phyloP scores from a whole-genome alignment of 129 eudicot genomes.

The Smallanthus sonchifolius region DNA sequence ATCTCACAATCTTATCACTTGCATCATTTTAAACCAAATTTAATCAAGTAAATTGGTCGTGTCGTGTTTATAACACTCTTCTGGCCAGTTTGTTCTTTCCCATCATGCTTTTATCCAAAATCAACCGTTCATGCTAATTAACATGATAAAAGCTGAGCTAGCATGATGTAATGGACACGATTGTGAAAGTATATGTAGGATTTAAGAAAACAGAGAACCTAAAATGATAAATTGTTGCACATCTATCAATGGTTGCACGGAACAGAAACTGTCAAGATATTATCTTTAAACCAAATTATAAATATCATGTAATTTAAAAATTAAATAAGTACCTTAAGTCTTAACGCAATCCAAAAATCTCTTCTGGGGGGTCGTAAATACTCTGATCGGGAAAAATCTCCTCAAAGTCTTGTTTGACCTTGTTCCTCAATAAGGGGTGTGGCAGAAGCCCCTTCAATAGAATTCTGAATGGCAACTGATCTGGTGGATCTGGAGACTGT shows the following conservation, averaged over 20 bases:
- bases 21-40: not conserved
- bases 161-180: not conserved
- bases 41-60: not conserved
- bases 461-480: slow-evolving; percentile 77
- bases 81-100: not conserved
- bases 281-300: not conserved
- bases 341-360: slow-evolving; percentile 87
- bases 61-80: not conserved
- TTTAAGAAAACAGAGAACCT: not conserved
- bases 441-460: slow-evolving; percentile 86
- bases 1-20: not conserved
- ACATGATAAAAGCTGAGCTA: not conserved
- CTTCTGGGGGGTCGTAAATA: slow-evolving; percentile 89
- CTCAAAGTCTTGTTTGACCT: slow-evolving; percentile 90
- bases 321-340: slow-evolving; percentile 50
- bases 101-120: not conserved
- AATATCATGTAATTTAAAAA: not conserved
- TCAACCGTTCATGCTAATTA: not conserved
- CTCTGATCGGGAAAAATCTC: slow-evolving; percentile 82
- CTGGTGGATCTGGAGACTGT: slow-evolving; percentile 88
- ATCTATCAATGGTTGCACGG: not conserved
- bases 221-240: not conserved
- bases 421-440: slow-evolving; percentile 87
- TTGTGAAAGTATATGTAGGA: not conserved
- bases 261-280: not conserved